Percentiles rank a stretch among this genome's conserved stretches.
These are phyloP conservation scores for Pyrus pyrifolia DNA, from an alignment of 306 rosid genomes.

Conservation along the genomic window DNA sequence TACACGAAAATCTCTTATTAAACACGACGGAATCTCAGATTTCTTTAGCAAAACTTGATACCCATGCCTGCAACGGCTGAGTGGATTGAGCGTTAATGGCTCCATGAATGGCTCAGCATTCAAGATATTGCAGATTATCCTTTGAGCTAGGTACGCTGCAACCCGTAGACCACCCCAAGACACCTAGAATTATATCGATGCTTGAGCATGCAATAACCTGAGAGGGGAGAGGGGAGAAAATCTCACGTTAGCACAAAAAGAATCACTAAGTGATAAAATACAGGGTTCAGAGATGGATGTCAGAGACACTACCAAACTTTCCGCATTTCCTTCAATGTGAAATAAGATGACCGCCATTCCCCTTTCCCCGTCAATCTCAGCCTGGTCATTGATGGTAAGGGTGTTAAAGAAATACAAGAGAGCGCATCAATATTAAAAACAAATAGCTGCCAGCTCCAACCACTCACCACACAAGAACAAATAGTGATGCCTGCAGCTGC, in stretches of 20 bases:
- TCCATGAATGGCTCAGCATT: slow-evolving; percentile 40
- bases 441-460: slow-evolving; percentile 22
- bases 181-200: slow-evolving; percentile 66
- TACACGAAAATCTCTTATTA: slow-evolving; percentile 25
- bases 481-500: slow-evolving; percentile 70
- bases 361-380: slow-evolving; percentile 93
- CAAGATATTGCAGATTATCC: slow-evolving; percentile 40
- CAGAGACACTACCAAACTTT: slow-evolving; percentile 57
- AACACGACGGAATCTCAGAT: slow-evolving; percentile 9
- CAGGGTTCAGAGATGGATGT: slow-evolving; percentile 5
- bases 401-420: slow-evolving; percentile 9
- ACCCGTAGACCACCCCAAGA: slow-evolving; percentile 94
- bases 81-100: slow-evolving; percentile 9
- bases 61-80: slow-evolving; percentile 33
- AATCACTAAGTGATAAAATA: not conserved
- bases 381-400: slow-evolving; percentile 52
- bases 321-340: slow-evolving; percentile 71
- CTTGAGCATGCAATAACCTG: slow-evolving; percentile 68
- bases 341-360: slow-evolving; percentile 88
- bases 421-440: slow-evolving; percentile 2
- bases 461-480: slow-evolving; percentile 95
- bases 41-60: slow-evolving; percentile 69
- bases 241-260: slow-evolving; percentile 20
- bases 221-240: slow-evolving; percentile 1
- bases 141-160: slow-evolving; percentile 83